These are phyloP conservation scores for Triticum urartu DNA, from an alignment of 176 grass and related monocot genomes.

Conservation along the genomic window DNA sequence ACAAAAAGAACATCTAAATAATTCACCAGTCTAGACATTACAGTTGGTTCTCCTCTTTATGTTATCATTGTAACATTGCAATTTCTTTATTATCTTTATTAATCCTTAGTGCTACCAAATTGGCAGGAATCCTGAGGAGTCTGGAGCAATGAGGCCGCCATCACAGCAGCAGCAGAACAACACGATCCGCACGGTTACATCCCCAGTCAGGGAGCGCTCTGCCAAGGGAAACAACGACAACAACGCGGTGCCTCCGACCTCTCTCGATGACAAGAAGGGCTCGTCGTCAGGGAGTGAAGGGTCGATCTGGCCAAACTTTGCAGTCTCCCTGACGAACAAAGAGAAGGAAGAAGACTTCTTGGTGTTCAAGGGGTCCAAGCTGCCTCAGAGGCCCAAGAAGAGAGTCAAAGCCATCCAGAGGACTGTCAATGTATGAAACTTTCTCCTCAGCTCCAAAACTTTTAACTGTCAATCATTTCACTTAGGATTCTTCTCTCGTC, in stretches of 20 bases:
- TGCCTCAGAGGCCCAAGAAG: constrained; percentile 92
- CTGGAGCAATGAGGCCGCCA: constrained; percentile 47
- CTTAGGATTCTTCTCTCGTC: not conserved
- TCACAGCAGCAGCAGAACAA: constrained; percentile 51
- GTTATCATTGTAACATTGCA: constrained; percentile 1
- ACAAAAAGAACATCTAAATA: not conserved
- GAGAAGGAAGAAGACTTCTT: constrained; percentile 98
- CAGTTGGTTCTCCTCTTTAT: not conserved
- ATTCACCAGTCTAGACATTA: not conserved
- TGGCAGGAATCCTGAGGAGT: constrained; percentile 59
- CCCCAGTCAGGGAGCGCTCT: constrained; percentile 40
- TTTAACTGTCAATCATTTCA: constrained; percentile 13
- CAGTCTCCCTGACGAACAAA: constrained; percentile 71
- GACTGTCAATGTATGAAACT: constrained; percentile 72
- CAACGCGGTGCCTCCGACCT: constrained; percentile 24
- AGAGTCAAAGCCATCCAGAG: constrained; percentile 89
- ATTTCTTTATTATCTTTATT: constrained; percentile 17
- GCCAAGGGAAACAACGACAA: constrained; percentile 35
- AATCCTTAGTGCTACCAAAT: constrained; percentile 26
- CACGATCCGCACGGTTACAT: constrained; percentile 19
- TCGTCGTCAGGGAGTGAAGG: constrained; percentile 77
- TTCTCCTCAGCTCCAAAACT: constrained; percentile 8
- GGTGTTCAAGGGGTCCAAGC: constrained; percentile 90
- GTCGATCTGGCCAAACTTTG: constrained; percentile 76
- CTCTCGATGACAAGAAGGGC: constrained; percentile 64